These are phyloP conservation scores for Backusella macrospora DNA, from an alignment of 192 early-diverging fungal genomes.

Conservation along the genomic window DNA sequence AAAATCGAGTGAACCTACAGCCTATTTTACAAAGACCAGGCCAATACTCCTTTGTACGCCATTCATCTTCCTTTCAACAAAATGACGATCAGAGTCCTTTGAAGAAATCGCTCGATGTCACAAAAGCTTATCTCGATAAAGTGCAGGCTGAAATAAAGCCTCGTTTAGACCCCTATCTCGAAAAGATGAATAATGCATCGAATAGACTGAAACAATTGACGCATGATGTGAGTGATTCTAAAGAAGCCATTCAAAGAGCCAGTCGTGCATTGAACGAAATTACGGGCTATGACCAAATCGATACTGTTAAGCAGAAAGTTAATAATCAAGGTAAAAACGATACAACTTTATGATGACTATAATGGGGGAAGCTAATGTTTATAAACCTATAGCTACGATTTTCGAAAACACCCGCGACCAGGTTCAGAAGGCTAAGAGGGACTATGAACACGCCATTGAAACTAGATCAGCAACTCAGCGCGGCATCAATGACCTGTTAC, in stretches of 20 bases:
- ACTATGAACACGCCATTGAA: constrained; percentile 60
- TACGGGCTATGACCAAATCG: constrained; percentile 72
- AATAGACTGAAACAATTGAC: constrained; percentile 24
- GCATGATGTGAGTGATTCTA: constrained; percentile 29
- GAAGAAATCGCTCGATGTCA: background rate
- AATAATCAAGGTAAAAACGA: constrained; percentile 51
- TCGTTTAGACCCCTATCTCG: constrained; percentile 4
- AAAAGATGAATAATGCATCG: constrained; percentile 12
- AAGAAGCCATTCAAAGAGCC: constrained; percentile 38
- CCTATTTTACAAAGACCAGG: background rate
- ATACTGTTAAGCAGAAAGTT: constrained; percentile 66
- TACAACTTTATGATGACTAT: background rate
- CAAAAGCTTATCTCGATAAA: constrained; percentile 21
- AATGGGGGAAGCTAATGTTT: background rate
- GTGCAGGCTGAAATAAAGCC: constrained; percentile 18
- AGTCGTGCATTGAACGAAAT: constrained; percentile 64
- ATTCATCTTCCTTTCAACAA: constrained; percentile 1
- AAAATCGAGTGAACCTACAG: constrained; percentile 5
- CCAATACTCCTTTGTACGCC: background rate
- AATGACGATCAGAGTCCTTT: background rate
- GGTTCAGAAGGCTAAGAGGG: constrained; percentile 51
- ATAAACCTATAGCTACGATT: constrained; percentile 28
- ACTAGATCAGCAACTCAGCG: constrained; percentile 65
- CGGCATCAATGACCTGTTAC: constrained; percentile 75
- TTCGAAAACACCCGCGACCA: constrained; percentile 53